Evolutionary conservation across 306 rosid species (phyloP).

Genomic region (Cucumis melo): DNA sequence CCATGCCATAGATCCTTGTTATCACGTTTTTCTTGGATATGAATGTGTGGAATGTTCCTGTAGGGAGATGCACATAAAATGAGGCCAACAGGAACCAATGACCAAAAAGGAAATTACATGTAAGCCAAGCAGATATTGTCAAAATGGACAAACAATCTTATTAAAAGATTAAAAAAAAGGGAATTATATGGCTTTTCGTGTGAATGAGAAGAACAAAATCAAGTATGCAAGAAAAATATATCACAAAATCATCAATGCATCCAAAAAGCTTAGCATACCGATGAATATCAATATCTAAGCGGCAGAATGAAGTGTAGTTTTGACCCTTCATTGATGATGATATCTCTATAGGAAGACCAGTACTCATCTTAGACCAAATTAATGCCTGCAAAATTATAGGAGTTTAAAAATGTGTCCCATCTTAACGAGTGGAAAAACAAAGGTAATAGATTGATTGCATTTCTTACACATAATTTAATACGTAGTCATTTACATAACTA

Average conservation of each 20-base stretch:
- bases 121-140: background rate
- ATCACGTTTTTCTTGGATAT: constrained; percentile 70
- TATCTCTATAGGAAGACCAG: constrained; percentile 92
- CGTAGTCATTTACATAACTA: background rate
- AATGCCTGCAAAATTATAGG: constrained; percentile 50
- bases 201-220: background rate
- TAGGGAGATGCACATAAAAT: constrained; percentile 15
- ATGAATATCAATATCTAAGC: constrained; percentile 93
- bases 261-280: constrained; percentile 28
- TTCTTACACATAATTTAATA: background rate
- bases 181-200: background rate
- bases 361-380: constrained; percentile 99
- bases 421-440: constrained; percentile 2
- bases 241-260: background rate
- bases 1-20: constrained; percentile 66
- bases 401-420: background rate
- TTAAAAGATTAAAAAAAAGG: background rate
- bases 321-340: constrained; percentile 76
- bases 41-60: constrained; percentile 92
- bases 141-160: background rate
- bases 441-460: background rate
- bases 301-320: constrained; percentile 59
- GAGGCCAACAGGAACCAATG: constrained; percentile 1
- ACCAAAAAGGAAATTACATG: background rate
- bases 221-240: background rate